A percentile compares a stretch with the other conserved stretches of the same genome.
phyloP scores from a whole-genome alignment of 225 moss, liverwort and hornwort genomes.

The Takakia lepidozioides region DNA sequence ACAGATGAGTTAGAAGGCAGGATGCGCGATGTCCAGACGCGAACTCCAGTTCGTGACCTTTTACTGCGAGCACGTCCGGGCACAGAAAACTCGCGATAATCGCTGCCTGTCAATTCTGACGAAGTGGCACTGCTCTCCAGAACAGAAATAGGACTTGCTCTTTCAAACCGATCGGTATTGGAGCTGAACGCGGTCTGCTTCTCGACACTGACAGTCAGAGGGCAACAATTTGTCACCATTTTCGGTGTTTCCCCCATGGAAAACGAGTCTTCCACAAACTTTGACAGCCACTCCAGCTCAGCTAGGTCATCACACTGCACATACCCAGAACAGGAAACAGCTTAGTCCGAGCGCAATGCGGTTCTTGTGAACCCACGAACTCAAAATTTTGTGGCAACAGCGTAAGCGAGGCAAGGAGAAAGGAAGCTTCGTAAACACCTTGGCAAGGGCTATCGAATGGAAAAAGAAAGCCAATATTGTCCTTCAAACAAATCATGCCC shows the following conservation, averaged over 20 bases:
- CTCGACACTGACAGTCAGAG: no score
- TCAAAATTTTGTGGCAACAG: no score
- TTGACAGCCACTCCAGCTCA: slow-evolving; percentile 90
- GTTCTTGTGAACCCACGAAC: no score
- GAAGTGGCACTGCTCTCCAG: slow-evolving; percentile 79
- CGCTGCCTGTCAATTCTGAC: slow-evolving; percentile 44
- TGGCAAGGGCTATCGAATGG: no score
- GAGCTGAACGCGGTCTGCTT: slow-evolving; percentile 5
- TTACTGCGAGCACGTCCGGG: slow-evolving; percentile 94
- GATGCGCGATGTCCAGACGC: slow-evolving; percentile 50
- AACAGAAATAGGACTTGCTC: slow-evolving; percentile 76
- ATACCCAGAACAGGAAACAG: no score
- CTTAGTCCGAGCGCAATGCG: no score
- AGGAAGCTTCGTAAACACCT: no score
- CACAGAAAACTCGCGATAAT: slow-evolving; percentile 64
- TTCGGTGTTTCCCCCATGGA: slow-evolving; percentile 44
- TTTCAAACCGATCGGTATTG: slow-evolving; percentile 55
- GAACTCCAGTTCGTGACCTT: slow-evolving; percentile 69
- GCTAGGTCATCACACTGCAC: slow-evolving; percentile 92
- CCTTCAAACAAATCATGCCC: no score
- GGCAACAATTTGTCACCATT: no score
- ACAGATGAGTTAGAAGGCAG: slow-evolving; percentile 40
- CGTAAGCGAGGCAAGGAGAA: no score
- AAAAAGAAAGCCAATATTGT: no score
- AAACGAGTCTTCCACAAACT: slow-evolving; percentile 85